Percentiles rank a stretch among this genome's conserved stretches.
Evolutionary conservation across 345 rosid genomes (phyloP).

Genomic region (Moricandia moricandioides): DNA sequence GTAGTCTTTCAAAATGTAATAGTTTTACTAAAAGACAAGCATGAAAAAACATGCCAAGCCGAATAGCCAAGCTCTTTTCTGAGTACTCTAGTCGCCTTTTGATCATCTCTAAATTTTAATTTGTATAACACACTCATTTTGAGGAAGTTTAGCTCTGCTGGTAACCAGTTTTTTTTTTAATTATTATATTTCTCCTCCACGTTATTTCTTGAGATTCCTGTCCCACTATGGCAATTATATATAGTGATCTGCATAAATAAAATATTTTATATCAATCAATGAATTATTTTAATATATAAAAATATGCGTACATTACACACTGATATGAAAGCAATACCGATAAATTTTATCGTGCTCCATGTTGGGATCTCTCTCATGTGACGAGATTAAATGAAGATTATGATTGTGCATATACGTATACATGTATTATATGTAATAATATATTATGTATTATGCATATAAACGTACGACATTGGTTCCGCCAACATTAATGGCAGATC

Average conservation of each 20-base stretch:
- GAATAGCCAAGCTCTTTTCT: neutral
- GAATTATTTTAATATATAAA: constrained; percentile 2
- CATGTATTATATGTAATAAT: neutral
- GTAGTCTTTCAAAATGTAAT: neutral
- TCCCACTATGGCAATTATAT: constrained; percentile 33
- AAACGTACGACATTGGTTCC: constrained; percentile 51
- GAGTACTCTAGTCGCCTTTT: neutral
- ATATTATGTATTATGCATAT: neutral
- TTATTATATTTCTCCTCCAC: constrained; percentile 18
- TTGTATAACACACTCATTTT: constrained; percentile 11
- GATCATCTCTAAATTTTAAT: neutral
- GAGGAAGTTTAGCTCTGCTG: constrained; percentile 11
- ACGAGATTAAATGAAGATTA: constrained; percentile 25
- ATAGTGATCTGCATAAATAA: neutral
- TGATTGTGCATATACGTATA: constrained; percentile 7
- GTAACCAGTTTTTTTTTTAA: neutral
- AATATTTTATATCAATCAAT: constrained; percentile 11
- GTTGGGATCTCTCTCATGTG: constrained; percentile 41
- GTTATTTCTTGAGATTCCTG: constrained; percentile 33
- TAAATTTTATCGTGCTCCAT: constrained; percentile 33
- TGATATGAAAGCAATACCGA: constrained; percentile 31
- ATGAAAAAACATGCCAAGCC: neutral
- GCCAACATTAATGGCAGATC: constrained; percentile 48
- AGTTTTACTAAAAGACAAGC: neutral
- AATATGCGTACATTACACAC: constrained; percentile 31